Conservation (phyloP, 169 alveolate species). For the Besnoitia besnoiti region DNA sequence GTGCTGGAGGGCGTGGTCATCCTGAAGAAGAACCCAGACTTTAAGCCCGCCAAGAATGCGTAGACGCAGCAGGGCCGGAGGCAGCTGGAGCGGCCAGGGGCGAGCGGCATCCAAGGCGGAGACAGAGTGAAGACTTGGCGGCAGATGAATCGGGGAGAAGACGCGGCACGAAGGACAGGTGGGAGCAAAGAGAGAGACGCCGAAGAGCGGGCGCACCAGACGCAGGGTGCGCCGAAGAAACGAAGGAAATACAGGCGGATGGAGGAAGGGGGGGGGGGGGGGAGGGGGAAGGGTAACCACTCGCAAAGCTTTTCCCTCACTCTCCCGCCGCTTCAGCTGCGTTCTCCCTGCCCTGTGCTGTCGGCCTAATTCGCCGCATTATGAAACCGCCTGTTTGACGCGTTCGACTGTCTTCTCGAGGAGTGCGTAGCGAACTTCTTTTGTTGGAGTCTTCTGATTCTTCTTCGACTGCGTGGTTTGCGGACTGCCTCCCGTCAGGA, state of each 20-base stretch:
- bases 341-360: too few relatives aligned
- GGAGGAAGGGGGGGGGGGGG: too few relatives aligned
- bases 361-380: too few relatives aligned
- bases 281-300: background rate
- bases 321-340: background rate
- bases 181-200: background rate
- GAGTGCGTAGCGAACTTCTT: too few relatives aligned
- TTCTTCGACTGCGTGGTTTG: too few relatives aligned
- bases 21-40: slow-evolving; percentile 75
- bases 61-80: background rate
- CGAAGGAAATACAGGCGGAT: too few relatives aligned
- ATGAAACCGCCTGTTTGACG: too few relatives aligned
- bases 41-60: slow-evolving; percentile 66
- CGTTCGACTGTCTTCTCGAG: too few relatives aligned
- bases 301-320: background rate
- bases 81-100: background rate
- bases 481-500: too few relatives aligned
- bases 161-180: background rate
- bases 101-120: background rate
- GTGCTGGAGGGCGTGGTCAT: slow-evolving; percentile 75
- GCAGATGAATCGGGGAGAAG: background rate
- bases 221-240: too few relatives aligned
- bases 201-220: background rate
- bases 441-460: too few relatives aligned
- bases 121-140: background rate